A percentile compares a stretch with the other conserved stretches of the same genome.
Evolutionary conservation across 352 stramenopile genomes (phyloP).

Genomic region (Globisporangium abappressorium): DNA sequence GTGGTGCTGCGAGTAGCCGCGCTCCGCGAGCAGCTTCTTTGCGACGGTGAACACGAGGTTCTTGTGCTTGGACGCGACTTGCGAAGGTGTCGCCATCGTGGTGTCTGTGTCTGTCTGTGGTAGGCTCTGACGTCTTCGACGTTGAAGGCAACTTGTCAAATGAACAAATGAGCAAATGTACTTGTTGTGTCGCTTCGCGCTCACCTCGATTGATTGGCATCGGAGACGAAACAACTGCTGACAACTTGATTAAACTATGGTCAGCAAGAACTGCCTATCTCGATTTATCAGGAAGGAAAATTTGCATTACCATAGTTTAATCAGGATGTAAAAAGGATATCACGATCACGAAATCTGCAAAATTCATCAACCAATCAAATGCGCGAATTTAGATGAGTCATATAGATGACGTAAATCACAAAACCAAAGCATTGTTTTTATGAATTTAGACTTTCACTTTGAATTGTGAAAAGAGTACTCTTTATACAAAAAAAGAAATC

Average conservation of each 20-base stretch:
- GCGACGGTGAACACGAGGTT: constrained; percentile 26
- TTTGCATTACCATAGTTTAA: too few relatives aligned
- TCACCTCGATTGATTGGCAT: neutral
- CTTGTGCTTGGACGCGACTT: constrained; percentile 26
- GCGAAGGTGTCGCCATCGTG: constrained; percentile 5
- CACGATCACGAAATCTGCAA: neutral
- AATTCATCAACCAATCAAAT: constrained; percentile 4
- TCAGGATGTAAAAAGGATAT: too few relatives aligned
- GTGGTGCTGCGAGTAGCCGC: constrained; percentile 36
- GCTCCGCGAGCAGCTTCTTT: constrained; percentile 33
- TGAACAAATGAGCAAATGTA: constrained; percentile 4
- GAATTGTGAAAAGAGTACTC: too few relatives aligned
- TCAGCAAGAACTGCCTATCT: too few relatives aligned
- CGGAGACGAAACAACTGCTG: too few relatives aligned
- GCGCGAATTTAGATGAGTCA: neutral
- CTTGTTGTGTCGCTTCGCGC: neutral
- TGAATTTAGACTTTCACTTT: too few relatives aligned
- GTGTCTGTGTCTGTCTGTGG: neutral
- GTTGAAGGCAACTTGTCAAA: neutral
- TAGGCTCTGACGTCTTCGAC: neutral
- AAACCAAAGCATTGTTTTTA: too few relatives aligned
- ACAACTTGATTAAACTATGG: too few relatives aligned
- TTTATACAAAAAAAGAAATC: too few relatives aligned
- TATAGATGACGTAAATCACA: too few relatives aligned
- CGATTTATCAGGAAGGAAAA: too few relatives aligned